Conservation (phyloP, 1,139 yeast species). For the Geotrichum citri-aurantii region DNA sequence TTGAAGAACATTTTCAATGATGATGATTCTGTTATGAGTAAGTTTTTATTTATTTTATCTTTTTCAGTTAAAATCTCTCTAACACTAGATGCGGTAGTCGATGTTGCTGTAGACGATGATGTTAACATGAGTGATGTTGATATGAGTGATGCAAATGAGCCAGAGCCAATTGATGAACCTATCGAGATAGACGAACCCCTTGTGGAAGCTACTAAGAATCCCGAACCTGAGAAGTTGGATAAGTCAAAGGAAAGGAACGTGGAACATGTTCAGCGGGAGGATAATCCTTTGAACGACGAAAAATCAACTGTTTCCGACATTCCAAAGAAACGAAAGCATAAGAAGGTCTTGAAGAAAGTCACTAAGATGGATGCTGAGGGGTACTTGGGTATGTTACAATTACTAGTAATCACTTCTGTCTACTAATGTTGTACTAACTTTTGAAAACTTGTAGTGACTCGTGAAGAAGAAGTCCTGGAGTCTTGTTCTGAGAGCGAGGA, state of each 20-base stretch:
- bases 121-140: constrained; percentile 12
- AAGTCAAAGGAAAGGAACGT: neutral
- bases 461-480: constrained; percentile 17
- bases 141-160: constrained; percentile 8
- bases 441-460: constrained; percentile 4
- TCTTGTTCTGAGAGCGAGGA: constrained; percentile 16
- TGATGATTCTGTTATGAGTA: constrained; percentile 14
- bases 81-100: neutral
- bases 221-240: neutral
- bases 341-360: constrained; percentile 14
- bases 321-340: constrained; percentile 2
- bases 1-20: constrained; percentile 17
- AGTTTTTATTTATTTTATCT: neutral
- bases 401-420: neutral
- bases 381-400: constrained; percentile 11
- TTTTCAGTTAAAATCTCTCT: neutral
- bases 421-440: neutral
- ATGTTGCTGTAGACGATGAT: constrained; percentile 7
- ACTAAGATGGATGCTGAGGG: constrained; percentile 15
- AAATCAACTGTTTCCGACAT: neutral
- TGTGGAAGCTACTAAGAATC: neutral
- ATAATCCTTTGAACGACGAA: neutral
- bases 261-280: neutral
- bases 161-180: neutral
- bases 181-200: constrained; percentile 10